phyloP scores from a whole-genome alignment of 345 rosid species.

The Cardamine resedifolia region DNA sequence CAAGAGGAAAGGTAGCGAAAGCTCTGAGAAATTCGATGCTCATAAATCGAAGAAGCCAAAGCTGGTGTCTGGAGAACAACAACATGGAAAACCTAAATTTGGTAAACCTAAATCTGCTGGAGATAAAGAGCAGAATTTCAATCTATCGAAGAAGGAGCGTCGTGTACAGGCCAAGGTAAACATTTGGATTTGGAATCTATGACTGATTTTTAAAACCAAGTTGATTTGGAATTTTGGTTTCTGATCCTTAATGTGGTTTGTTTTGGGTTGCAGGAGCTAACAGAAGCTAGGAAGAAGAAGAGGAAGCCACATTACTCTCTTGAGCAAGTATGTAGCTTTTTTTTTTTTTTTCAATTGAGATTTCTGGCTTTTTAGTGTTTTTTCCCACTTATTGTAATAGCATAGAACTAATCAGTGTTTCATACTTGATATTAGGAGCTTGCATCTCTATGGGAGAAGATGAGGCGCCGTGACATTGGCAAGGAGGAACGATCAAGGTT shows the following conservation, averaged over 20 bases:
- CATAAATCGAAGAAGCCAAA: constrained; percentile 36
- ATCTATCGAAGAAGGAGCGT: constrained; percentile 33
- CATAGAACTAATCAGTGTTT: constrained; percentile 8
- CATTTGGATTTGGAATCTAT: neutral
- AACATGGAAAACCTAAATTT: constrained; percentile 8
- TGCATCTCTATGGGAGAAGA: constrained; percentile 85
- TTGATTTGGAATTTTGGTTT: neutral
- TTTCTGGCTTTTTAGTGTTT: neutral
- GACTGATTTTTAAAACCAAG: neutral
- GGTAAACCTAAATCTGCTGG: constrained; percentile 19
- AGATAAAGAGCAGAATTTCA: constrained; percentile 2
- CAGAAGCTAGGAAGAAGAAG: constrained; percentile 86
- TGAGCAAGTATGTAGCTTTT: constrained; percentile 56
- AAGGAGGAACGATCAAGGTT: constrained; percentile 88
- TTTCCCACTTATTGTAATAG: neutral
- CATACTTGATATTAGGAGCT: constrained; percentile 61
- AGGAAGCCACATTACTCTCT: constrained; percentile 79
- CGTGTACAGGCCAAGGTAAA: constrained; percentile 37
- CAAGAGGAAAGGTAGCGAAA: constrained; percentile 31
- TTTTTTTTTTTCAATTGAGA: neutral
- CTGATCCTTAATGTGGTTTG: neutral
- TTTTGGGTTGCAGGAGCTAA: constrained; percentile 51
- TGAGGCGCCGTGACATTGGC: constrained; percentile 82
- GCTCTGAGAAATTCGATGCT: constrained; percentile 23
- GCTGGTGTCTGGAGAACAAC: constrained; percentile 20